phyloP scores from a whole-genome alignment of 352 stramenopile genomes.

The Saprolegnia parasitica region DNA sequence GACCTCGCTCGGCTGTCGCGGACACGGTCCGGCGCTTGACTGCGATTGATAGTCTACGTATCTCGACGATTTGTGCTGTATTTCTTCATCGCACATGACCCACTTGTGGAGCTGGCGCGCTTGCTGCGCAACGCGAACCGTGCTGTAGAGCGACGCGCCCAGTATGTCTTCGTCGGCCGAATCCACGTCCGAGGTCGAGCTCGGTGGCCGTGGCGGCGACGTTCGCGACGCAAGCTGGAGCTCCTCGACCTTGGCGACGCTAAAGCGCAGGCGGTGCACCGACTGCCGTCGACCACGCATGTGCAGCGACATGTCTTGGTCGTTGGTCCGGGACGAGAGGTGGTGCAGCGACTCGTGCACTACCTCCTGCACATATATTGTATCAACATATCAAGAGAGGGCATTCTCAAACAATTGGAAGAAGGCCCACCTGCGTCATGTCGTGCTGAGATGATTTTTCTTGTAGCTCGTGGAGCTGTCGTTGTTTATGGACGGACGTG shows the following conservation, averaged over 20 bases:
- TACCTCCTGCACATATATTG: constrained; percentile 7
- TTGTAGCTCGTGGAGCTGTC: no score
- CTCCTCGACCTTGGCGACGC: background rate
- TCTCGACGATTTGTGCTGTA: background rate
- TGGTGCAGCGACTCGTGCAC: background rate
- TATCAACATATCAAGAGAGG: no score
- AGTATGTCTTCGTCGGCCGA: background rate
- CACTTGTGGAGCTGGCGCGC: constrained; percentile 1
- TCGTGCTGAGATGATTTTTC: no score
- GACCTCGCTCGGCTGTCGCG: background rate
- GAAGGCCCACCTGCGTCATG: no score
- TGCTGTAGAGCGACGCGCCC: background rate
- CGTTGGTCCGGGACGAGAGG: background rate
- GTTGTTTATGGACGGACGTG: no score
- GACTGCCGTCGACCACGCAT: background rate
- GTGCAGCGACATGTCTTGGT: background rate
- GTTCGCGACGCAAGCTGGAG: no score
- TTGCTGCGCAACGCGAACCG: background rate
- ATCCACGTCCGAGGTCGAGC: no score
- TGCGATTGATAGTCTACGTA: background rate
- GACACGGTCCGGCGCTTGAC: background rate
- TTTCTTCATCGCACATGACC: background rate
- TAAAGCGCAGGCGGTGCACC: constrained; percentile 2
- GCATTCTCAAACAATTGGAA: no score
- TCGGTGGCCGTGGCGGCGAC: no score